Percentiles rank a stretch among this genome's conserved stretches.
Conservation (phyloP, 169 alveolate species). For the Fabrea salina region DNA sequence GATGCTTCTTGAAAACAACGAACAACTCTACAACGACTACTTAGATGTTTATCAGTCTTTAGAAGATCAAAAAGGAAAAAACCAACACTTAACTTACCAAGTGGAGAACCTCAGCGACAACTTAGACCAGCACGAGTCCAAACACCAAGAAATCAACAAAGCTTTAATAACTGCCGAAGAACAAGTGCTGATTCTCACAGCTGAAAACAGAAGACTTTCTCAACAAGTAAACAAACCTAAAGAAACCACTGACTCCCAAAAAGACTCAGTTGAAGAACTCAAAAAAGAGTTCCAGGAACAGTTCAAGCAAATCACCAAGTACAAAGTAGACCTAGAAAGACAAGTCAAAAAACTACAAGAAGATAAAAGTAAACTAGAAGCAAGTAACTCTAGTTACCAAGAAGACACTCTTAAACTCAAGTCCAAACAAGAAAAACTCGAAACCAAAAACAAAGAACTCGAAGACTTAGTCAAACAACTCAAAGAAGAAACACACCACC, state of each 20-base stretch:
- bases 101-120: background rate
- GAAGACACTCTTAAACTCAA: background rate
- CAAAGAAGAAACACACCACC: background rate
- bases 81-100: background rate
- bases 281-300: background rate
- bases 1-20: slow-evolving; percentile 19
- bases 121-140: background rate
- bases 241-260: background rate
- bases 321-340: background rate
- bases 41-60: too few species aligned
- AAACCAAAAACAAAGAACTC: background rate
- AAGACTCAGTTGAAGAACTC: background rate
- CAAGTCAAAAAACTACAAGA: background rate
- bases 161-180: slow-evolving; percentile 18
- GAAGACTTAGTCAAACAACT: background rate
- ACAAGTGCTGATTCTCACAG: background rate
- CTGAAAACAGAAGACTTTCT: slow-evolving; percentile 6
- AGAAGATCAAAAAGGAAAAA: too few species aligned
- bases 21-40: background rate
- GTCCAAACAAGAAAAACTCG: background rate
- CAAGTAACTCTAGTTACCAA: background rate
- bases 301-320: background rate
- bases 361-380: background rate
- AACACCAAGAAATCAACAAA: background rate
- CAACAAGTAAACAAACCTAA: background rate